phyloP scores from a whole-genome alignment of 805 yeast genomes.

The Cyberlindnera misumaiensis region DNA sequence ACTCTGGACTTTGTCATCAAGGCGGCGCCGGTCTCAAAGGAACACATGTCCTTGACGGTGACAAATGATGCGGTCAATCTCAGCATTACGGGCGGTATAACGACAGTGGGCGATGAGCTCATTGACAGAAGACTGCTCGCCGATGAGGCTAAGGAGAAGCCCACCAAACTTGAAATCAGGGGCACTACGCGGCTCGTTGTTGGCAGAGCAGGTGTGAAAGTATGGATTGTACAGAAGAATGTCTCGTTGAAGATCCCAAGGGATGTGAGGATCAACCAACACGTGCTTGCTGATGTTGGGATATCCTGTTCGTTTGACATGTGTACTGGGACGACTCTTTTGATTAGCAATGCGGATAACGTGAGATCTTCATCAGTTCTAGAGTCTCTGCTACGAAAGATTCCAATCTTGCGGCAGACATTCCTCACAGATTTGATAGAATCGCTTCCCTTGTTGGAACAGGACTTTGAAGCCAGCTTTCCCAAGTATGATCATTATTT shows the following conservation, averaged over 20 bases:
- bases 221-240: neutral
- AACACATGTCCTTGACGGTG: neutral
- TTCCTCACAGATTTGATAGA: conserved; percentile 17
- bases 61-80: neutral
- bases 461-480: conserved; percentile 16
- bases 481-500: conserved; percentile 22
- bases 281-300: neutral
- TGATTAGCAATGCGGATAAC: conserved; percentile 5
- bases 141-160: neutral
- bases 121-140: neutral
- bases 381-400: conserved; percentile 25
- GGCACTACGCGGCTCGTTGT: neutral
- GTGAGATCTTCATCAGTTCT: conserved; percentile 11
- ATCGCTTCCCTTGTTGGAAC: conserved; percentile 8
- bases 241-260: neutral
- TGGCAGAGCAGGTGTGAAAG: neutral
- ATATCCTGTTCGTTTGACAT: conserved; percentile 6
- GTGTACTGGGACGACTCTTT: conserved; percentile 17
- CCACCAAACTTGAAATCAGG: neutral
- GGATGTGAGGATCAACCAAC: neutral
- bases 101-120: conserved; percentile 1
- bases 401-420: conserved; percentile 25
- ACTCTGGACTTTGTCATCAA: neutral
- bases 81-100: neutral
- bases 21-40: conserved; percentile 2